These are phyloP conservation scores for Suillus weaverae DNA, from an alignment of 768 basidiomycete species.

Conservation along the genomic window DNA sequence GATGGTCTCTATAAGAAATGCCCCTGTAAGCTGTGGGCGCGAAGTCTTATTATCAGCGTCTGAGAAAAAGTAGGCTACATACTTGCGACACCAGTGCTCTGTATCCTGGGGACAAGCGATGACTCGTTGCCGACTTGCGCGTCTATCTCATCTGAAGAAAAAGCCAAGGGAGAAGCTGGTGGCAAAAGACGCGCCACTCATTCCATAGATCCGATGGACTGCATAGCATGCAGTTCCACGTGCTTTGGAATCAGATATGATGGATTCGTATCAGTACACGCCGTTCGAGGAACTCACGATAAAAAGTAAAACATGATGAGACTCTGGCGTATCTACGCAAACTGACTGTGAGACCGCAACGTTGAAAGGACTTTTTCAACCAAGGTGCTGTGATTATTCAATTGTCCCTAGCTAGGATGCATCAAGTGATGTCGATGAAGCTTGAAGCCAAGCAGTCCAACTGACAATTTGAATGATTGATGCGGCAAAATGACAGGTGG, in stretches of 20 bases:
- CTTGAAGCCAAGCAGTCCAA: not conserved
- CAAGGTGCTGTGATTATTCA: not conserved
- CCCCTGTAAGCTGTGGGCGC: constrained; percentile 20
- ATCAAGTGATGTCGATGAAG: too few species aligned
- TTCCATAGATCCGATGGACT: constrained; percentile 1
- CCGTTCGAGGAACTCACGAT: not conserved
- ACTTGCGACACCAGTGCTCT: constrained; percentile 11
- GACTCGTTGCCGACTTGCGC: not conserved
- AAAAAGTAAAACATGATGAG: not conserved
- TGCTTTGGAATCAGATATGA: not conserved
- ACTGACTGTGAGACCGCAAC: not conserved
- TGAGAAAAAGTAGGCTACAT: not conserved
- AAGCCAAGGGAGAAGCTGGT: not conserved
- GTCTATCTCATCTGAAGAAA: not conserved
- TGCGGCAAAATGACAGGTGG: not conserved
- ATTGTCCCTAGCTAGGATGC: not conserved
- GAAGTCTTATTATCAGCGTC: not conserved
- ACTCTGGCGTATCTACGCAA: not conserved
- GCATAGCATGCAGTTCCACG: not conserved
- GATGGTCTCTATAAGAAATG: constrained; percentile 27
- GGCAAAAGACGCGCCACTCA: not conserved
- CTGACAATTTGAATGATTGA: not conserved
- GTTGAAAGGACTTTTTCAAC: not conserved
- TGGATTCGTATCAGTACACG: not conserved
- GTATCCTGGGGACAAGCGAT: constrained; percentile 7